Evolutionary conservation across 2,329 filamentous ascomycete genomes (phyloP).

Genomic region (Meredithiella fracta): DNA sequence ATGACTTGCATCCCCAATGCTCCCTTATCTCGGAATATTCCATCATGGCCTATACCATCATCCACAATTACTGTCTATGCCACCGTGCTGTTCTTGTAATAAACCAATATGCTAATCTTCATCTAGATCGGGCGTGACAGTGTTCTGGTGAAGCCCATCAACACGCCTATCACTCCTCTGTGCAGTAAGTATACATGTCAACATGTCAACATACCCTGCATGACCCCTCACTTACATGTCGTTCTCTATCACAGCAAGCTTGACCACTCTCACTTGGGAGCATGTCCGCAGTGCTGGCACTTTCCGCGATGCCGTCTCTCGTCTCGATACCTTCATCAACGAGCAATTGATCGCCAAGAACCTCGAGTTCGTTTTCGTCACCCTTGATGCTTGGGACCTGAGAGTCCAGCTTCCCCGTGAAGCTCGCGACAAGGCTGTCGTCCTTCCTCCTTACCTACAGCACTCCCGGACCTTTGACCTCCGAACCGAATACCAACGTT

Average conservation of each 20-base stretch:
- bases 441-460: slow-evolving; percentile 89
- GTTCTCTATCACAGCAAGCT: slow-evolving; percentile 45
- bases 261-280: slow-evolving; percentile 97
- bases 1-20: too few relatives aligned
- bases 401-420: slow-evolving; percentile 94
- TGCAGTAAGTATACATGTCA: slow-evolving; percentile 70
- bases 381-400: slow-evolving; percentile 94
- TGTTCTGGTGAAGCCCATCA: slow-evolving; percentile 93
- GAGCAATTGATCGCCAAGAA: slow-evolving; percentile 85
- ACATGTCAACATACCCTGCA: slow-evolving; percentile 10
- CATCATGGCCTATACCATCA: too few relatives aligned
- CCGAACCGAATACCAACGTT: slow-evolving; percentile 91
- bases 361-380: slow-evolving; percentile 95
- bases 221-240: slow-evolving; percentile 10
- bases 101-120: slow-evolving; percentile 7
- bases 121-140: slow-evolving; percentile 82
- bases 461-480: slow-evolving; percentile 96
- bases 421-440: slow-evolving; percentile 94
- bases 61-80: too few relatives aligned
- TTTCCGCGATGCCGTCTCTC: slow-evolving; percentile 90
- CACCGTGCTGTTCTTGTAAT: too few relatives aligned
- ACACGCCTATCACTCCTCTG: slow-evolving; percentile 93
- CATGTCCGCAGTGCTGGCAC: slow-evolving; percentile 94
- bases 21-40: too few relatives aligned
- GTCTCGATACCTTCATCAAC: slow-evolving; percentile 83